phyloP scores from a whole-genome alignment of 2,329 filamentous ascomycete species.

The Gnomoniopsis smithogilvyi region DNA sequence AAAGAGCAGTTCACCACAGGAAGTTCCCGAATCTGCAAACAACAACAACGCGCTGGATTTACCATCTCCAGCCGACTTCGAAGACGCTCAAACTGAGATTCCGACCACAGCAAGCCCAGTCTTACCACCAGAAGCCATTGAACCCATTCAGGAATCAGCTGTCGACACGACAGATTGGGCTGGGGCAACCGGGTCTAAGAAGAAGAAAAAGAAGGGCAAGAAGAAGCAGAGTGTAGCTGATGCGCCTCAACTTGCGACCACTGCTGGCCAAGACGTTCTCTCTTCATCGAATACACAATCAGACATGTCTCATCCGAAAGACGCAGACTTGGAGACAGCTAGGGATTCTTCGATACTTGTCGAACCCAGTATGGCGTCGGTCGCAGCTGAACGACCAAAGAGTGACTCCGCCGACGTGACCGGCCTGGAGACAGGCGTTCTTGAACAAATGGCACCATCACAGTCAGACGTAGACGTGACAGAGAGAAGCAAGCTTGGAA shows the following conservation, averaged over 20 bases:
- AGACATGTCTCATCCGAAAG: not conserved
- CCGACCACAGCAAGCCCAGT: slow-evolving; percentile 15
- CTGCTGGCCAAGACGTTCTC: not conserved
- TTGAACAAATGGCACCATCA: too few species aligned
- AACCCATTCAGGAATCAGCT: slow-evolving; percentile 15
- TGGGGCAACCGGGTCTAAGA: slow-evolving; percentile 23
- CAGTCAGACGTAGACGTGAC: not conserved
- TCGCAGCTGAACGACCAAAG: not conserved
- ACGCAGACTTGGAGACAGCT: not conserved
- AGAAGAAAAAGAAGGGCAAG: slow-evolving; percentile 33
- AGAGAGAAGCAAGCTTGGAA: not conserved
- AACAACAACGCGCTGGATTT: not conserved
- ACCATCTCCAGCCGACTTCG: not conserved
- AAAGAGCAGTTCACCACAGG: not conserved
- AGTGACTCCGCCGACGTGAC: not conserved
- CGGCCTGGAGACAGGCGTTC: not conserved
- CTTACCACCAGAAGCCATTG: slow-evolving; percentile 19
- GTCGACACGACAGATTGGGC: slow-evolving; percentile 24
- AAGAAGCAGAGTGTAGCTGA: slow-evolving; percentile 27
- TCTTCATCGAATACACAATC: too few species aligned
- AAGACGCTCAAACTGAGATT: not conserved
- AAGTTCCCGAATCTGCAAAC: not conserved
- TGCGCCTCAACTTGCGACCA: not conserved
- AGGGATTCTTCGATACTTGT: not conserved
- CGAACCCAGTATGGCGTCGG: not conserved